Base-by-base conservation (phyloP, 1,284 basidiomycete genomes). In the Fomitopsis schrenkii region DNA sequence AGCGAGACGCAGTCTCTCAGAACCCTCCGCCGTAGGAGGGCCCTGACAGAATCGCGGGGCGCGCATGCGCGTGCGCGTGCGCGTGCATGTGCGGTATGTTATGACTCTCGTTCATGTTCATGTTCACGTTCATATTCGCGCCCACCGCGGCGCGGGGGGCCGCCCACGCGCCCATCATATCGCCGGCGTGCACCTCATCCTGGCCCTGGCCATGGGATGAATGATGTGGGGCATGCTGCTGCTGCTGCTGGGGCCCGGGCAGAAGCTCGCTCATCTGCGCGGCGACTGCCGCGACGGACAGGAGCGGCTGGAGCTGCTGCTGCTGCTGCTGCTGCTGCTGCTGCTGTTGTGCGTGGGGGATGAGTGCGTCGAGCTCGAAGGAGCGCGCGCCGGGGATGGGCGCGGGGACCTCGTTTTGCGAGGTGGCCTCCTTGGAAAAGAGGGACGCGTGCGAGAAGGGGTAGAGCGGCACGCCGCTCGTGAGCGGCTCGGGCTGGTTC, bases 401-500 rank as follows among this genome's bases (percentile, higher is more conserved):
- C 35, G 74, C 74, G 55, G 67, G 62, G 15, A 68, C 62, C 30
- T 60, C 66, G 56, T 70, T 70, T 35, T 60, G 62, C 5, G 67
- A 68, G 26, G 63, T 59, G 38, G 66, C 68, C 52, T 68, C 67
- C 62, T 75, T 74, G 53, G 71, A 74, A 76, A 89, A 92, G 28
- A 90, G 73, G 12, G 84, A 81, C 57, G 81, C 78, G 68, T 86
- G 86, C 22, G 90, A 91, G 72, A 91, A 91, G 1, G 88, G 88
- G 75, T 89, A 93, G 48, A 93, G 79, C 1, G 91, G 90, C 22
- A 91, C 80, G 35, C 87, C 87, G 60, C 91, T 86, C 71, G 91
- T 85, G 41, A 92, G 78, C 15, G 91, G 90, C 64, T 84, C 83
- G 68, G 87, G 86, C 72, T 92, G 90, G 19, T 81, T 84, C 15